These are phyloP conservation scores for Allodekkera sacchari DNA, from an alignment of 805 yeast species.

Conservation along the genomic window DNA sequence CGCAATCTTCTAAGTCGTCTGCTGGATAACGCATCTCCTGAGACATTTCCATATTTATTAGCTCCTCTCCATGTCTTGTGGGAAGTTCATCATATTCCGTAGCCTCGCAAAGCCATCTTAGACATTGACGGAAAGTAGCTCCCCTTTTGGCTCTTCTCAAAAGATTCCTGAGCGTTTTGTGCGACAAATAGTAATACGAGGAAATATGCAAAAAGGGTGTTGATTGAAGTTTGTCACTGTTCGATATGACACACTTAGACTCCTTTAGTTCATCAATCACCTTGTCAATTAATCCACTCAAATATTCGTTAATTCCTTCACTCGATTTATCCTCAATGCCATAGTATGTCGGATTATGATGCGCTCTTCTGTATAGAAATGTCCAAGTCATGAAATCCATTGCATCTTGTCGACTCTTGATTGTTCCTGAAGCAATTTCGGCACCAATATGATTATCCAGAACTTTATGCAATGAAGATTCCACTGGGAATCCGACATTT, in stretches of 20 bases:
- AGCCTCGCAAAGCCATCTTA: constrained; percentile 51
- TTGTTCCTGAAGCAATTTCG: constrained; percentile 65
- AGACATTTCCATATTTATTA: constrained; percentile 78
- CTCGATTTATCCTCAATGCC: constrained; percentile 56
- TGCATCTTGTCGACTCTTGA: constrained; percentile 56
- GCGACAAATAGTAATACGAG: constrained; percentile 89
- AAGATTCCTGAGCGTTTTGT: constrained; percentile 71
- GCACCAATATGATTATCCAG: constrained; percentile 76
- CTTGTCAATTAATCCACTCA: constrained; percentile 58
- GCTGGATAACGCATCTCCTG: constrained; percentile 59
- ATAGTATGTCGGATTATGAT: constrained; percentile 70
- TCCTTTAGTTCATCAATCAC: constrained; percentile 60
- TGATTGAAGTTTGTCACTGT: constrained; percentile 41
- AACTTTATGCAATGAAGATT: constrained; percentile 70
- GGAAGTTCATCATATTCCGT: constrained; percentile 83
- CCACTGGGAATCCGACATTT: constrained; percentile 78
- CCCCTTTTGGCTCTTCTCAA: constrained; percentile 39
- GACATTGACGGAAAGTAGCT: constrained; percentile 51
- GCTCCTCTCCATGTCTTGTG: constrained; percentile 85
- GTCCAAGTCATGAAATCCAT: constrained; percentile 74
- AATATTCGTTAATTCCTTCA: constrained; percentile 48
- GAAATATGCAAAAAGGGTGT: constrained; percentile 81
- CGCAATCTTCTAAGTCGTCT: constrained; percentile 45
- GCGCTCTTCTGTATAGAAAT: constrained; percentile 63
- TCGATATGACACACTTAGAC: constrained; percentile 62